These are phyloP conservation scores for Dorcoceras hygrometricum DNA, from an alignment of 257 asterid species.

Conservation along the genomic window DNA sequence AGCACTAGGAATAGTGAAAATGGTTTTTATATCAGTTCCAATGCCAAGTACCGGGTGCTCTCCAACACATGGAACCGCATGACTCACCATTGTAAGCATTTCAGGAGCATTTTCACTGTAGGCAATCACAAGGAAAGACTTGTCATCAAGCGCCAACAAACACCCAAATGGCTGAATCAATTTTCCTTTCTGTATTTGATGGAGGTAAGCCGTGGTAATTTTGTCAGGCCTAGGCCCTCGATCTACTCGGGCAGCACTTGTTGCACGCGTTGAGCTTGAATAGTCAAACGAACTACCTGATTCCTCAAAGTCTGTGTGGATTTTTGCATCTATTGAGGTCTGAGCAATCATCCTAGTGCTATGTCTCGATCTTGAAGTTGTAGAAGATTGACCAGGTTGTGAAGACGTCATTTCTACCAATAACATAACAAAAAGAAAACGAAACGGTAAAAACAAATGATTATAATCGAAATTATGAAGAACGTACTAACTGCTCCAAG, in stretches of 20 bases:
- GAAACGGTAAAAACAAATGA: neutral
- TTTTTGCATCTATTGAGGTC: constrained; percentile 79
- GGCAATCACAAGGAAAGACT: constrained; percentile 72
- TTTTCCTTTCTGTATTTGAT: constrained; percentile 80
- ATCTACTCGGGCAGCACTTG: constrained; percentile 30
- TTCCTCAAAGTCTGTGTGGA: constrained; percentile 76
- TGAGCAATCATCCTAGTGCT: constrained; percentile 73
- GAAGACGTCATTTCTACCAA: constrained; percentile 41
- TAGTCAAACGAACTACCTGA: constrained; percentile 83
- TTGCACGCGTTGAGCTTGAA: constrained; percentile 61
- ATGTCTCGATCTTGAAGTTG: constrained; percentile 59
- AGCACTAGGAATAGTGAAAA: constrained; percentile 82
- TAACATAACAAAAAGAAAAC: neutral
- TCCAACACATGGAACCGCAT: constrained; percentile 84
- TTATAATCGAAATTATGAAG: neutral
- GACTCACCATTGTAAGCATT: constrained; percentile 81
- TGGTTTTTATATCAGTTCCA: constrained; percentile 65
- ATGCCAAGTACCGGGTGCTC: constrained; percentile 69
- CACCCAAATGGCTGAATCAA: constrained; percentile 85
- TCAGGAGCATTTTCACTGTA: constrained; percentile 85
- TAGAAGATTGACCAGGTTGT: constrained; percentile 66
- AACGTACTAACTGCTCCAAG: neutral
- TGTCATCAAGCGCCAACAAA: constrained; percentile 74
- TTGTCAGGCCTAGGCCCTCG: constrained; percentile 49
- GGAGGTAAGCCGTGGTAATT: constrained; percentile 74